Base-by-base conservation (phyloP, 2,329 filamentous ascomycete genomes). In the Exophiala sp. region DNA sequence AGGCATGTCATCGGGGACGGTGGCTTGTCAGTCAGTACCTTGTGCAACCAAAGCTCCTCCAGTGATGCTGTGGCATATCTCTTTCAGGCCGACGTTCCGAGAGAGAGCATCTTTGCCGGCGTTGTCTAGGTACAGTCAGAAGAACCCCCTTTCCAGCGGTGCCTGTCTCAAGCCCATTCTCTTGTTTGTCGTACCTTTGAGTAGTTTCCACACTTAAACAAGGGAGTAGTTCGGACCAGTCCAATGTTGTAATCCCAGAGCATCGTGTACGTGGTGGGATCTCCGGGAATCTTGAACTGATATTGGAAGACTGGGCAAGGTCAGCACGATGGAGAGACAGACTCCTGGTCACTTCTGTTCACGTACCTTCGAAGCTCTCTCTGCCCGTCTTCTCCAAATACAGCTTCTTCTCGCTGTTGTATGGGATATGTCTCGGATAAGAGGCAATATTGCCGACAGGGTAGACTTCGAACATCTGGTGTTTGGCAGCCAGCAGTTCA, bases 201-300 rank as follows among this genome's bases (percentile, higher is more conserved):
- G 64, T 91, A 91, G 57, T 85, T 82, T 65, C 83, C 84, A 58
- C 86, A 89, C 67, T 95, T 95, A 77, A 97, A 97, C 65, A 97
- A 87, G 22, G 89, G 86, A 1, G 90, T 96, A 68, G 95, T 94
- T 55, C 91, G 83, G 55, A 97, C 90, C 23, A 97, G 82, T 7
- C 93, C 93, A 55, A 91, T 81, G 61, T 94, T 91, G 71, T 96
- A 96, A 68, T 98, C 93, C 93, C 93, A 98, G 80, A 96, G 89
- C 53, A 97, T 82, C 1, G 79, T 80, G 65, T 85, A 90, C 45
- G 79, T 74, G 56, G 75, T 77, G 1, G 83, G 77, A 39, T 85
- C 79, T 9, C 76, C 80, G 0, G 86, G 86, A 2, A 85, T 66
- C 59, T 75, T 79, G 73, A 94, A 96, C 29, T 80, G 81, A 67